phyloP scores from a whole-genome alignment of 345 rosid genomes.

The Corchorus olitorius region DNA sequence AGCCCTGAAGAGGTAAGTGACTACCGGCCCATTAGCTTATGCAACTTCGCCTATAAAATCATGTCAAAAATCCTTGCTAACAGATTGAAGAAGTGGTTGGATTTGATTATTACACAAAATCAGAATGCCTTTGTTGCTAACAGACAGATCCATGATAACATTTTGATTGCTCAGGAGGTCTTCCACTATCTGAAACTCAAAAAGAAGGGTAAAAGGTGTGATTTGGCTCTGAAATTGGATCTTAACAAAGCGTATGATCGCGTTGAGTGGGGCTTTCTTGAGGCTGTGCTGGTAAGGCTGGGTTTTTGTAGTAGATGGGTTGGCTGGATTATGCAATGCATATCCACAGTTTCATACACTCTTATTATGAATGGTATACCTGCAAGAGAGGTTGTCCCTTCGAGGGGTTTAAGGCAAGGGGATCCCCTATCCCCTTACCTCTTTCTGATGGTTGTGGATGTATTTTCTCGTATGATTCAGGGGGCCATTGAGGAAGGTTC shows the following conservation, averaged over 20 bases:
- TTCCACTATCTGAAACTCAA: background rate
- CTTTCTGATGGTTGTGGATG: background rate
- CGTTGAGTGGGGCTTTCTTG: background rate
- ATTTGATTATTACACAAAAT: too few relatives aligned
- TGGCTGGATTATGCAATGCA: background rate
- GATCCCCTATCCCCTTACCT: background rate
- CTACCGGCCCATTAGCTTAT: too few relatives aligned
- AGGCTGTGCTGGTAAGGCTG: background rate
- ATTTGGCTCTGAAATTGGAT: background rate
- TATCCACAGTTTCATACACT: background rate
- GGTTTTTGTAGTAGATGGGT: background rate
- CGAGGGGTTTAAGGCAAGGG: background rate
- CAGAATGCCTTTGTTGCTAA: too few relatives aligned
- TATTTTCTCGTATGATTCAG: background rate
- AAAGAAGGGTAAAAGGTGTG: too few relatives aligned
- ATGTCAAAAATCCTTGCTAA: too few relatives aligned
- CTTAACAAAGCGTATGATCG: background rate
- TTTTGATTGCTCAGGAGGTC: background rate
- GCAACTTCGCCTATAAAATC: too few relatives aligned
- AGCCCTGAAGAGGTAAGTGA: too few relatives aligned
- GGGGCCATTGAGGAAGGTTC: too few relatives aligned
- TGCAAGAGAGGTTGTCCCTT: background rate
- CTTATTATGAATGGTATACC: background rate
- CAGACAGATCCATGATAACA: background rate
- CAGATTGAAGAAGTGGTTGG: too few relatives aligned